Percentiles rank a stretch among this genome's conserved stretches.
Evolutionary conservation across 345 rosid genomes (phyloP).

Genomic region (Pugionium dolabratum): DNA sequence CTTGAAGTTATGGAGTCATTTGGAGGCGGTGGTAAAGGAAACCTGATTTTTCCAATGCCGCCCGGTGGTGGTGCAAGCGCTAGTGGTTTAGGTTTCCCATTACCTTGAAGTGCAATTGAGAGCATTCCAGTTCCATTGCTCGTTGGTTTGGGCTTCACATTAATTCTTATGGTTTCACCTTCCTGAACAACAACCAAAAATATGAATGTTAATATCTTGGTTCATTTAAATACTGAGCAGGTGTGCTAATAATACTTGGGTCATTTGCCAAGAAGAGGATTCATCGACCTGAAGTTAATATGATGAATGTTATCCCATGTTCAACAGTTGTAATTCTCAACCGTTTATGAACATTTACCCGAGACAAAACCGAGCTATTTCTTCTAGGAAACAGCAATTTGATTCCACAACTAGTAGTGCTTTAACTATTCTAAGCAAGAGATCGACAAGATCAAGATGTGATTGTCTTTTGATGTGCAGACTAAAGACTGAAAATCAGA

Average conservation of each 20-base stretch:
- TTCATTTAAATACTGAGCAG: neutral
- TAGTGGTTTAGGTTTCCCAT: slow-evolving; percentile 60
- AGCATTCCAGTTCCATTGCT: slow-evolving; percentile 92
- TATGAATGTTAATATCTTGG: no score
- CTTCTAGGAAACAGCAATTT: neutral
- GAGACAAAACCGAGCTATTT: neutral
- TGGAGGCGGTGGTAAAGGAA: slow-evolving; percentile 93
- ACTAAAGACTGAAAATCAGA: neutral
- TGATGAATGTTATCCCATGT: neutral
- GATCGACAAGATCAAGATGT: neutral
- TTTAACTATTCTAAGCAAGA: neutral
- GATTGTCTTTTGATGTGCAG: neutral
- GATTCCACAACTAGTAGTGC: slow-evolving; percentile 5
- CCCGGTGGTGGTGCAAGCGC: slow-evolving; percentile 87
- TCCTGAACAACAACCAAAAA: slow-evolving; percentile 46
- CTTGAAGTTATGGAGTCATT: slow-evolving; percentile 72
- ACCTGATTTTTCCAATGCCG: slow-evolving; percentile 57
- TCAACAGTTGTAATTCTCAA: neutral
- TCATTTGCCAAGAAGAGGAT: neutral
- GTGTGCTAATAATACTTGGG: neutral
- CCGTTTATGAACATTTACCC: neutral
- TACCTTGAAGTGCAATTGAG: slow-evolving; percentile 73
- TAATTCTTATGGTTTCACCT: slow-evolving; percentile 97
- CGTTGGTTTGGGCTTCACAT: slow-evolving; percentile 81
- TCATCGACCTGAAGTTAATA: neutral